Percentiles rank a stretch among this genome's conserved stretches.
phyloP scores from a whole-genome alignment of 2,329 filamentous ascomycete species.

The Pezicula radicicola region DNA sequence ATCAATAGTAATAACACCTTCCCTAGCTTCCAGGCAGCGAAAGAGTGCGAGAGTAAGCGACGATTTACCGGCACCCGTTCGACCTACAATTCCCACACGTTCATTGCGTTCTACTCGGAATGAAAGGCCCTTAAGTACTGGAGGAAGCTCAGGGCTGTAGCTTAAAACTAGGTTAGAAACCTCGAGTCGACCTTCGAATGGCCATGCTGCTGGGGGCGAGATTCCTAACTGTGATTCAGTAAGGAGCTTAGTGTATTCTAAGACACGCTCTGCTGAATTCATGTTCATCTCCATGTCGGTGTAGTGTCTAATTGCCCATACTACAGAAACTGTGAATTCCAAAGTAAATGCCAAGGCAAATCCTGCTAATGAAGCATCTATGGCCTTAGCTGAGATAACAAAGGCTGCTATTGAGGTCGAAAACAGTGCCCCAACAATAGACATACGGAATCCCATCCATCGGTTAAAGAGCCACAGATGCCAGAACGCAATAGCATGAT shows the following conservation, averaged over 20 bases:
- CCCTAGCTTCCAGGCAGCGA: slow-evolving; percentile 13
- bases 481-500: slow-evolving; percentile 48
- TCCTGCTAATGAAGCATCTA: slow-evolving; percentile 67
- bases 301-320: slow-evolving; percentile 62
- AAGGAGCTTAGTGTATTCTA: slow-evolving; percentile 67
- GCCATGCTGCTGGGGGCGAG: slow-evolving; percentile 67
- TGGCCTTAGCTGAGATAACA: slow-evolving; percentile 54
- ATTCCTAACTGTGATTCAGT: slow-evolving; percentile 62
- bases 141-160: slow-evolving; percentile 67
- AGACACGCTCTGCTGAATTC: slow-evolving; percentile 71
- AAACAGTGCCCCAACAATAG: slow-evolving; percentile 68
- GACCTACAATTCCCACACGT: slow-evolving; percentile 18
- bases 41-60: slow-evolving; percentile 18
- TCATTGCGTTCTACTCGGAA: slow-evolving; percentile 65
- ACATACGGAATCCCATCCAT: slow-evolving; percentile 69
- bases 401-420: slow-evolving; percentile 59
- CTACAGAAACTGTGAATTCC: slow-evolving; percentile 59
- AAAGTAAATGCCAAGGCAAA: slow-evolving; percentile 73
- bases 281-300: slow-evolving; percentile 70
- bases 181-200: slow-evolving; percentile 66
- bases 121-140: slow-evolving; percentile 64
- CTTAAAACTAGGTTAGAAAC: slow-evolving; percentile 67
- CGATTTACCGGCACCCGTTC: slow-evolving; percentile 13
- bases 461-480: slow-evolving; percentile 67
- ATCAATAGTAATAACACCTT: slow-evolving; percentile 15